Evolutionary conservation across 1,284 basidiomycete genomes (phyloP).

Genomic region (Tilletia caries): DNA sequence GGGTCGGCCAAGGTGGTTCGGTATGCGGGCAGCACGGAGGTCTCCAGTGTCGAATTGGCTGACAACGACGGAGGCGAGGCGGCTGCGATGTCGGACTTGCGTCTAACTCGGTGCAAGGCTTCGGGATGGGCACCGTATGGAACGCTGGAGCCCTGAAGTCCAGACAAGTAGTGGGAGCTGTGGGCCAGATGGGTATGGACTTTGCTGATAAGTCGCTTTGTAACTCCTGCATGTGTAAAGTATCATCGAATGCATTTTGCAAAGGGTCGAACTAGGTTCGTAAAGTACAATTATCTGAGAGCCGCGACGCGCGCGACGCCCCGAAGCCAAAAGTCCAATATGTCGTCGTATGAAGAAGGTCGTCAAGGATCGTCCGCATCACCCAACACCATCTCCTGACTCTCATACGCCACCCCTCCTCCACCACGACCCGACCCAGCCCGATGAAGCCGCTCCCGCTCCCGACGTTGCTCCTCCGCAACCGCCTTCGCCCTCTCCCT

Average conservation of each 20-base stretch:
- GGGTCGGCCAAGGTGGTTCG: slow-evolving; percentile 12
- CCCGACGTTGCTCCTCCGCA: slow-evolving; percentile 9
- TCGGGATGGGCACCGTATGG: slow-evolving; percentile 5
- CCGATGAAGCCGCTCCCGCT: slow-evolving; percentile 11
- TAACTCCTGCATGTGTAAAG: too few species aligned
- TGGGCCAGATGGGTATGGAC: too few species aligned
- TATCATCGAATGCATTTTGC: too few species aligned
- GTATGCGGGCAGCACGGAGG: slow-evolving; percentile 5
- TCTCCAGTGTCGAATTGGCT: slow-evolving; percentile 2
- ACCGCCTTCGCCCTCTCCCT: background rate
- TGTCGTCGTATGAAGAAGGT: too few species aligned
- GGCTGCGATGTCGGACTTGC: background rate
- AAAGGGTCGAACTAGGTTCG: too few species aligned
- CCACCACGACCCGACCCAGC: slow-evolving; percentile 10
- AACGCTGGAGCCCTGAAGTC: too few species aligned
- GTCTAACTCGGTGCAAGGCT: slow-evolving; percentile 4
- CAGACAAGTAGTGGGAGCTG: too few species aligned
- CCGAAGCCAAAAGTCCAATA: too few species aligned
- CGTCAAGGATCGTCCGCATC: background rate
- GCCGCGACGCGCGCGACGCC: too few species aligned
- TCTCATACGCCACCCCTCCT: slow-evolving; percentile 1
- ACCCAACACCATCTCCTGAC: slow-evolving; percentile 4
- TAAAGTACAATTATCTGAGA: too few species aligned
- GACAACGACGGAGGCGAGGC: background rate
- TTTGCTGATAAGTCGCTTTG: too few species aligned